Base-by-base conservation (phyloP, 2,329 filamentous ascomycete species). In the Cercospora zeina region DNA sequence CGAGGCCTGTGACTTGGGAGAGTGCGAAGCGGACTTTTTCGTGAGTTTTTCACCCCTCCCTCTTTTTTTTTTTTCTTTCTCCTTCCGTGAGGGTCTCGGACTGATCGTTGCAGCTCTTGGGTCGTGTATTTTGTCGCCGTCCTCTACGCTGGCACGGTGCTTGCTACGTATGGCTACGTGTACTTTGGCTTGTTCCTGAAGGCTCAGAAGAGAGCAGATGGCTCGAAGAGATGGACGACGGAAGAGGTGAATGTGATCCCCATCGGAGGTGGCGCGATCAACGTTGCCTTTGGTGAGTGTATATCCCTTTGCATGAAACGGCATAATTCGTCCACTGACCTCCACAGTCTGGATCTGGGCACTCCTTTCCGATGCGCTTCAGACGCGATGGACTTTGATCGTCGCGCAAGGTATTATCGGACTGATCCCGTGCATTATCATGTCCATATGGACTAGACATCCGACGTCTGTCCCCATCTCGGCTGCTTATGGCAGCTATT, bases 281-380 rank as follows among this genome's bases (percentile, higher is more conserved):
- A 81, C 16, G 79, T 82, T 2, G 73, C 78, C 0, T 82, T 80
- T 59, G 56, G 55, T 58, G 49, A 34, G 55, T 53, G 4, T 3
- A 30, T 2, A 0, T 39, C 14, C 21, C 1, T 11, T 47, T n/a
- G 37, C 30, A 34, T 58, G 24, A 19, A 27, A 33, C 37, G 53
- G 21, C 31, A 34, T 14, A 62, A 45, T 42, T n/a, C 4, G 3
- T 6, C 49, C 13, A 4, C 37, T 49, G 11, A 55, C 21, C 4
- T 27, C 34, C n/a, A 8, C 8, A 58, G 82, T 83, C 1, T 83
- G 81, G 81, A 75, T 82, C 11, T 84, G 82, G 81, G 81, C 81
- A 0, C 76, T 82, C 1, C 68, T 83, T 0, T 84, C 82, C 0
- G 82, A 84, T 69, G 69, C 77, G 8, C 66, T 84, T 1, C 75